Percentiles rank a stretch among this genome's conserved stretches.
These are phyloP conservation scores for Hygrocybe coccinea DNA, from an alignment of 768 basidiomycete species.

Conservation along the genomic window DNA sequence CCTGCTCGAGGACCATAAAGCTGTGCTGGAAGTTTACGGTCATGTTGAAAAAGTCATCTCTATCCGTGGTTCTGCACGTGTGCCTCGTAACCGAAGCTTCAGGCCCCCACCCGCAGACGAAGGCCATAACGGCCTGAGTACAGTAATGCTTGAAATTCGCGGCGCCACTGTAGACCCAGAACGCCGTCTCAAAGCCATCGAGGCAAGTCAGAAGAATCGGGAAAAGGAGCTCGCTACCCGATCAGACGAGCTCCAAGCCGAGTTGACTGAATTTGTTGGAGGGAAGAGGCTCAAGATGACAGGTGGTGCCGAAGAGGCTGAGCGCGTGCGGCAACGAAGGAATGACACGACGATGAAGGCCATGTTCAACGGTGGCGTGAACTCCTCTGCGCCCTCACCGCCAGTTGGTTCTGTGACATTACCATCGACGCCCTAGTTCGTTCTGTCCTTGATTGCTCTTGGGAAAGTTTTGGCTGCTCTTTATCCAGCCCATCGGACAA, in stretches of 20 bases:
- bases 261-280: slow-evolving; percentile 80
- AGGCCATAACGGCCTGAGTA: slow-evolving; percentile 59
- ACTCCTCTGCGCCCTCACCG: neutral
- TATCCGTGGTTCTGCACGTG: slow-evolving; percentile 48
- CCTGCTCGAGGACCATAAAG: slow-evolving; percentile 87
- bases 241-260: slow-evolving; percentile 80
- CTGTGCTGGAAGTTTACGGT: slow-evolving; percentile 78
- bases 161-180: slow-evolving; percentile 79
- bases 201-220: slow-evolving; percentile 75
- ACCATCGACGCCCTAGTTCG: neutral
- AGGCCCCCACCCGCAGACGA: slow-evolving; percentile 63
- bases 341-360: slow-evolving; percentile 84
- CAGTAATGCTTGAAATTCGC: slow-evolving; percentile 87
- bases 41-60: slow-evolving; percentile 89
- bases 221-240: slow-evolving; percentile 67
- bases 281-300: slow-evolving; percentile 92
- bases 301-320: slow-evolving; percentile 87
- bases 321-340: slow-evolving; percentile 79
- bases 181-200: slow-evolving; percentile 86
- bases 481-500: neutral
- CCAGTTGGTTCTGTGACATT: neutral
- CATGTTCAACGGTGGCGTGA: slow-evolving; percentile 61
- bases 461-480: neutral
- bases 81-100: slow-evolving; percentile 44
- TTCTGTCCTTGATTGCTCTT: neutral